A percentile compares a stretch with the other conserved stretches of the same genome.
These are phyloP conservation scores for Trichoderma polysporum DNA, from an alignment of 2,329 filamentous ascomycete species.

Conservation along the genomic window DNA sequence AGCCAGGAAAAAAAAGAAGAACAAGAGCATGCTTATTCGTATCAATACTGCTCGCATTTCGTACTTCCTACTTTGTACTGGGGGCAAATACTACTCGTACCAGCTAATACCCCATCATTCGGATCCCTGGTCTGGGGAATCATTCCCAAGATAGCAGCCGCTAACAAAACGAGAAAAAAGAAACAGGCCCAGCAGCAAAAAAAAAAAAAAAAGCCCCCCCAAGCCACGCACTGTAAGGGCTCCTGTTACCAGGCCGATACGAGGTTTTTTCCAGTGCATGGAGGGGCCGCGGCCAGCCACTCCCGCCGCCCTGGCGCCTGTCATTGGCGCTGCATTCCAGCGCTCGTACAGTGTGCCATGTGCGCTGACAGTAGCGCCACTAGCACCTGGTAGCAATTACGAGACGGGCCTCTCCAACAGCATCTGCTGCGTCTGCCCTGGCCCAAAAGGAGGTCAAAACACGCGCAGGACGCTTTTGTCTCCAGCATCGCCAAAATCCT, in stretches of 20 bases:
- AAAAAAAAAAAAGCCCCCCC: neutral
- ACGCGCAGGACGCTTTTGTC: neutral
- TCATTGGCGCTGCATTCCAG: conserved; percentile 12
- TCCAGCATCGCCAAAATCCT: conserved; percentile 7
- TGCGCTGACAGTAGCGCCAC: neutral
- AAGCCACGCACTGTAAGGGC: conserved; percentile 4
- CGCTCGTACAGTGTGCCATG: neutral
- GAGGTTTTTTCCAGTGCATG: neutral
- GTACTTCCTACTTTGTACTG: neutral
- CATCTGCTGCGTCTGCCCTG: neutral
- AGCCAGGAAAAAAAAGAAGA: too few relatives aligned
- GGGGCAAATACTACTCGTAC: too few relatives aligned
- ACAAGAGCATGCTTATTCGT: too few relatives aligned
- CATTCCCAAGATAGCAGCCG: neutral
- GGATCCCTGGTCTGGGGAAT: neutral
- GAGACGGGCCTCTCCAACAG: neutral
- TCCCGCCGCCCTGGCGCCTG: conserved; percentile 10
- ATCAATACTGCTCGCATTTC: too few relatives aligned
- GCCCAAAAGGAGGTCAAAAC: conserved; percentile 16
- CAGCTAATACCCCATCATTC: neutral
- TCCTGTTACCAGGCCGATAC: neutral
- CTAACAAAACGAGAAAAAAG: too few relatives aligned
- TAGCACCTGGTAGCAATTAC: neutral
- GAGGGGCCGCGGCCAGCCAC: conserved; percentile 8
- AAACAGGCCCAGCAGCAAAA: too few relatives aligned